Conservation (phyloP, 2,329 filamentous ascomycete species). For the Boeremia exigua region DNA sequence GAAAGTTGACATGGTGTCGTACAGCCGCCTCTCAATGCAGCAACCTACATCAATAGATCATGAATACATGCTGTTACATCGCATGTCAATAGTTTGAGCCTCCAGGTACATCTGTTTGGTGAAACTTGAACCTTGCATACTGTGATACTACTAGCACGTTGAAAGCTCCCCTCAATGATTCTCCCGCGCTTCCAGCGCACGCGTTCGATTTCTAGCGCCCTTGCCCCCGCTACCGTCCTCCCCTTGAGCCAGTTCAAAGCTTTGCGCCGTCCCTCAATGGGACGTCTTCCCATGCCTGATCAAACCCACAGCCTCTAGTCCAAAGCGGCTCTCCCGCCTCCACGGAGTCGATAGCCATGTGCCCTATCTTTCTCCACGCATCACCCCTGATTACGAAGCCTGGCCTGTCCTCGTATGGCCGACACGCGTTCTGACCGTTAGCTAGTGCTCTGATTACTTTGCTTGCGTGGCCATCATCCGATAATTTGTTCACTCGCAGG, state of each 20-base stretch:
- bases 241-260: conserved; percentile 22
- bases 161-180: conserved; percentile 1
- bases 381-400: conserved; percentile 59
- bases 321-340: conserved; percentile 62
- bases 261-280: conserved; percentile 34
- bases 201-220: neutral
- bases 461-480: conserved; percentile 81
- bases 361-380: conserved; percentile 66
- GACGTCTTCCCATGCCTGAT: conserved; percentile 67
- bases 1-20: neutral
- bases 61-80: conserved; percentile 2
- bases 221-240: neutral
- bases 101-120: neutral
- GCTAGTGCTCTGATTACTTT: conserved; percentile 77
- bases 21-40: neutral
- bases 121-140: conserved; percentile 7
- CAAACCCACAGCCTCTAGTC: conserved; percentile 68
- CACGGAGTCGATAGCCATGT: conserved; percentile 68
- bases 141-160: neutral
- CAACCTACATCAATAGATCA: neutral
- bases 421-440: conserved; percentile 63
- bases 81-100: conserved; percentile 6
- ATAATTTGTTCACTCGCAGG: conserved; percentile 52
- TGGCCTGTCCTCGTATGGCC: conserved; percentile 53
- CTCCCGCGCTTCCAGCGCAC: conserved; percentile 12